Conservation (phyloP, 306 rosid genomes). For the Cucurbita maxima region DNA sequence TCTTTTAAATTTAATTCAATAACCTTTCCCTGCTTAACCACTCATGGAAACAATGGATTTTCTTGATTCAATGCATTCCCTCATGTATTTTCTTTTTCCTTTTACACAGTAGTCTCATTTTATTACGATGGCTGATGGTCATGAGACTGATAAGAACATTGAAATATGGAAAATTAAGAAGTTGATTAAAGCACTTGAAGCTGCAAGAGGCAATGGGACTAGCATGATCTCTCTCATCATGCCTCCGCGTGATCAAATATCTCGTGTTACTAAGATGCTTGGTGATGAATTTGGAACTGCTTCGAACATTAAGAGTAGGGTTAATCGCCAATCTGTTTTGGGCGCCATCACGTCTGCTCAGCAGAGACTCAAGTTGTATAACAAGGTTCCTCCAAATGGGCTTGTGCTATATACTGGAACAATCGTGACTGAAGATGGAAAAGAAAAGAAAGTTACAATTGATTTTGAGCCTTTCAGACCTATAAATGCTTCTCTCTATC, state of each 20-base stretch:
- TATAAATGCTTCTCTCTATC: constrained; percentile 76
- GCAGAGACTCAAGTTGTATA: constrained; percentile 75
- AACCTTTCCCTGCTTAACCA: background rate
- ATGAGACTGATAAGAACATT: constrained; percentile 77
- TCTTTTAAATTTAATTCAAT: background rate
- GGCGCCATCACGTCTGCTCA: constrained; percentile 89
- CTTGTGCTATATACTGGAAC: constrained; percentile 79
- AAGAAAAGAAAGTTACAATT: constrained; percentile 83
- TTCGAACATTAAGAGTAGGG: constrained; percentile 83
- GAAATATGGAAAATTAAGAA: constrained; percentile 94
- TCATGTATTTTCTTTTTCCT: background rate
- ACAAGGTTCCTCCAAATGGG: constrained; percentile 81
- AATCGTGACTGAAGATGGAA: constrained; percentile 77
- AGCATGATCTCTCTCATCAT: constrained; percentile 89
- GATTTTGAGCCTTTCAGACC: constrained; percentile 91
- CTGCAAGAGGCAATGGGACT: constrained; percentile 87
- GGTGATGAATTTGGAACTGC: constrained; percentile 96
- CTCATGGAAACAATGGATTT: background rate
- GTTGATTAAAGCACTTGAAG: constrained; percentile 71
- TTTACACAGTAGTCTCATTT: background rate
- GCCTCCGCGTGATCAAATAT: constrained; percentile 89
- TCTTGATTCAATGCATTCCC: background rate
- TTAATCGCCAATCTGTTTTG: constrained; percentile 73
- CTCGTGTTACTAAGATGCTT: constrained; percentile 87
- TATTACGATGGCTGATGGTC: constrained; percentile 52